Conservation (phyloP, 2,329 filamentous ascomycete species). For the Colletotrichum sp. region DNA sequence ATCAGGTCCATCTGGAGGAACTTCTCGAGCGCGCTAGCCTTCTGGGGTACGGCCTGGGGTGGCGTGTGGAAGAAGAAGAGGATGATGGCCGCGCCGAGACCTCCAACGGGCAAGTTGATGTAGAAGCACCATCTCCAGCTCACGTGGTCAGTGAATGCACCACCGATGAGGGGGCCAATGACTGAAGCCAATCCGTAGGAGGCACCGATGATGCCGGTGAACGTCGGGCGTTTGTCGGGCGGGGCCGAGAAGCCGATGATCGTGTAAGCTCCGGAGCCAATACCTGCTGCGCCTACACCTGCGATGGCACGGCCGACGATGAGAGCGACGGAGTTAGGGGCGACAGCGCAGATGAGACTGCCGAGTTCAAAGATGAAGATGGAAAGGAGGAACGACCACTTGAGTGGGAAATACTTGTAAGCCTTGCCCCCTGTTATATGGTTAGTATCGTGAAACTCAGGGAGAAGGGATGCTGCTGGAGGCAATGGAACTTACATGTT, state of each 20-base stretch:
- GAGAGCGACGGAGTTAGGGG: constrained; percentile 51
- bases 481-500: constrained; percentile 30
- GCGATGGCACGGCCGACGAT: constrained; percentile 58
- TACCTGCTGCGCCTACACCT: constrained; percentile 51
- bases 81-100: constrained; percentile 37
- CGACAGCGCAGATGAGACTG: constrained; percentile 54
- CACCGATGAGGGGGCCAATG: constrained; percentile 40
- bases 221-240: constrained; percentile 38
- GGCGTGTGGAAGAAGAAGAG: constrained; percentile 48
- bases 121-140: constrained; percentile 47
- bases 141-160: constrained; percentile 41
- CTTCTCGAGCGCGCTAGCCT: constrained; percentile 46
- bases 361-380: constrained; percentile 61
- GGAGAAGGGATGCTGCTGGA: background rate
- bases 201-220: constrained; percentile 42
- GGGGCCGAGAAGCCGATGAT: constrained; percentile 51
- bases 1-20: constrained; percentile 53
- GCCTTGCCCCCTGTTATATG: constrained; percentile 46
- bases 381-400: constrained; percentile 50
- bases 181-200: constrained; percentile 40
- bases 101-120: constrained; percentile 41
- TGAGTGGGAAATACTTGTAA: constrained; percentile 58
- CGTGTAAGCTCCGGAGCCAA: constrained; percentile 51
- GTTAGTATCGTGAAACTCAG: constrained; percentile 24
- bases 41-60: constrained; percentile 38